Percentiles rank a stretch among this genome's conserved stretches.
Conservation (phyloP, 164 flowering plant species). For the Kalanchoe fedtschenkoi region DNA sequence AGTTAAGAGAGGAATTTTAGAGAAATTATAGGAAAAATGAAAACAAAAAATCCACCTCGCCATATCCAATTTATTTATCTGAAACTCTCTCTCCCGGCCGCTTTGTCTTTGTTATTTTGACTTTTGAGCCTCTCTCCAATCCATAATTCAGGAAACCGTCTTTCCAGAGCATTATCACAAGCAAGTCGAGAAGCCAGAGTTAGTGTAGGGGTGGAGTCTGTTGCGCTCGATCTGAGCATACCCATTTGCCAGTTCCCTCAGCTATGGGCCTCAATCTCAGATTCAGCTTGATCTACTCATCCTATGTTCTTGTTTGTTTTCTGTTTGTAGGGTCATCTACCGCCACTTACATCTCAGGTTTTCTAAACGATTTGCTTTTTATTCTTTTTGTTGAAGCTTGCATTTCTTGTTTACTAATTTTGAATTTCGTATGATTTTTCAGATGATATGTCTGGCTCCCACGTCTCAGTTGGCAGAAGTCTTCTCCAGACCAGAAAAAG, state of each 20-base stretch:
- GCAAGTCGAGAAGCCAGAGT: neutral
- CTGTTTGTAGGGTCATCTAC: neutral
- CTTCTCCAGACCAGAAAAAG: slow-evolving; percentile 6
- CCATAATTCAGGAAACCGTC: neutral
- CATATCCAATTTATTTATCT: too few species aligned
- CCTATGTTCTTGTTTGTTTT: neutral
- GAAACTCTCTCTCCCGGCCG: too few species aligned
- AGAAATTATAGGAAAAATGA: too few species aligned
- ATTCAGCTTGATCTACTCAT: neutral
- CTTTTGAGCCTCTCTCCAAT: neutral
- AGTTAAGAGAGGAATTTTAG: too few species aligned
- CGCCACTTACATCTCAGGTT: slow-evolving; percentile 2
- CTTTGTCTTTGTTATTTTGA: slow-evolving; percentile 3
- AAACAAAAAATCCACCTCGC: too few species aligned
- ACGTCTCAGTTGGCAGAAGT: neutral
- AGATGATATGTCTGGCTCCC: slow-evolving; percentile 6
- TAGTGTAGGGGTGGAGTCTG: too few species aligned
- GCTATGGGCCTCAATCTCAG: neutral
- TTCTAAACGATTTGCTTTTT: neutral
- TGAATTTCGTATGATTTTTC: neutral
- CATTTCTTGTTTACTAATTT: neutral
- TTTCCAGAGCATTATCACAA: neutral
- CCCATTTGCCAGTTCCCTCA: neutral
- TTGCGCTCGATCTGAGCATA: neutral
- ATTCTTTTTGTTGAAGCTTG: neutral